Evolutionary conservation across 352 stramenopile species (phyloP).

Genomic region (Phytopythium cucurbitacearum): DNA sequence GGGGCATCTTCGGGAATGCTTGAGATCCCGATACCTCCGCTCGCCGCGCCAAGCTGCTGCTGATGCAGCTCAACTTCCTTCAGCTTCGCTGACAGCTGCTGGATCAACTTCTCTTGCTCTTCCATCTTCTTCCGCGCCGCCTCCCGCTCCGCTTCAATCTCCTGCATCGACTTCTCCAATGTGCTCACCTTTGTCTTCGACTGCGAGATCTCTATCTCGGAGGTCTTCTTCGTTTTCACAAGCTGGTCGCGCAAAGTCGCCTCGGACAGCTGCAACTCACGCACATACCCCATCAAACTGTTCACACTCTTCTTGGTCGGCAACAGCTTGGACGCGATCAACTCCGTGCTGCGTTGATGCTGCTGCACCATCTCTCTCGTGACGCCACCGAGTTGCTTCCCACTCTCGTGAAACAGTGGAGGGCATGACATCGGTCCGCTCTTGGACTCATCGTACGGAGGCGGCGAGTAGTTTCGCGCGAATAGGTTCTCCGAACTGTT

Average conservation of each 20-base stretch:
- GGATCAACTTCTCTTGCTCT: conserved; percentile 43
- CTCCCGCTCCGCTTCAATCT: conserved; percentile 30
- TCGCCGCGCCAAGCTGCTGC: background rate
- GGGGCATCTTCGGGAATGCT: conserved; percentile 3
- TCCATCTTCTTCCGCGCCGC: conserved; percentile 23
- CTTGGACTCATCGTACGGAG: conserved; percentile 28
- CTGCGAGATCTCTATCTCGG: conserved; percentile 42
- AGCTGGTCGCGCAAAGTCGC: conserved; percentile 56
- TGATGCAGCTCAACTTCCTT: conserved; percentile 19
- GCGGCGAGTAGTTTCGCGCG: conserved; percentile 8
- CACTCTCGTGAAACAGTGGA: conserved; percentile 21
- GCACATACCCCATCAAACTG: conserved; percentile 73
- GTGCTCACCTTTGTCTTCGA: conserved; percentile 34
- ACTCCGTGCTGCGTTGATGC: conserved; percentile 24
- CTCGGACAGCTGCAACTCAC: conserved; percentile 66
- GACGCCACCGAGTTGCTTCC: conserved; percentile 20
- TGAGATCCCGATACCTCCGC: background rate
- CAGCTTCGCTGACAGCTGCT: conserved; percentile 29
- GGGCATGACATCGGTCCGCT: conserved; percentile 38
- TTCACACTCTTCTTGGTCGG: conserved; percentile 54
- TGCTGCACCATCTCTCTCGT: conserved; percentile 16
- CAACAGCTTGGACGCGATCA: conserved; percentile 54
- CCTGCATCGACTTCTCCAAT: conserved; percentile 42
- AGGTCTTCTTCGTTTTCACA: conserved; percentile 43
- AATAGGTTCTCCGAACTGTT: conserved; percentile 35